phyloP scores from a whole-genome alignment of 1,139 yeast species.

The Dujonia santamariae region DNA sequence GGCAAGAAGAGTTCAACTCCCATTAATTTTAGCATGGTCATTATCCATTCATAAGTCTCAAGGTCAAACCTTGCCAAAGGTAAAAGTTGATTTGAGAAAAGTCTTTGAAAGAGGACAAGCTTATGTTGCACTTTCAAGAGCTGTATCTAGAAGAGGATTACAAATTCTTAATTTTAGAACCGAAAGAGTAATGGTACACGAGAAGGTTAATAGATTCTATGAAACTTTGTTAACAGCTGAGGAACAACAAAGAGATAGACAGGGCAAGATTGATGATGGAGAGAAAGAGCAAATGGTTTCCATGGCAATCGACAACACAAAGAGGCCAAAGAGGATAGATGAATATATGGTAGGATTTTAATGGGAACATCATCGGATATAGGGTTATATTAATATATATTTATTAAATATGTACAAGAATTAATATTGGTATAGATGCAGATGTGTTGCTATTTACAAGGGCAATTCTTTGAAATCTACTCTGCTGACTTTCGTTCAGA shows the following conservation, averaged over 20 bases:
- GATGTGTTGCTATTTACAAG: too few species aligned
- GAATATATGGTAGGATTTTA: slow-evolving; percentile 1
- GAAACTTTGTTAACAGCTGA: slow-evolving; percentile 26
- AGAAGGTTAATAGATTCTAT: slow-evolving; percentile 63
- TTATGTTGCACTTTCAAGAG: slow-evolving; percentile 88
- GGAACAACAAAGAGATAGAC: slow-evolving; percentile 1
- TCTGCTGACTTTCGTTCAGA: too few species aligned
- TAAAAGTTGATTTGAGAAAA: slow-evolving; percentile 70
- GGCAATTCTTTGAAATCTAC: too few species aligned
- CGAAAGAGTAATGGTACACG: slow-evolving; percentile 56
- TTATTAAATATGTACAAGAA: too few species aligned
- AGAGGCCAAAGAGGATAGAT: neutral
- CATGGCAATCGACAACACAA: neutral
- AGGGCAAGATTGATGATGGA: neutral
- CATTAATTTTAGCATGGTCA: slow-evolving; percentile 92
- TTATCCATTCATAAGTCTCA: slow-evolving; percentile 93
- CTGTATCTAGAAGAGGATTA: slow-evolving; percentile 72
- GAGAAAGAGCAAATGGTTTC: neutral
- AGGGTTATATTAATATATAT: too few species aligned
- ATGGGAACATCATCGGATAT: too few species aligned
- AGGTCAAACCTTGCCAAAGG: slow-evolving; percentile 87
- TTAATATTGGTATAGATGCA: too few species aligned
- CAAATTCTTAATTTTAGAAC: slow-evolving; percentile 72
- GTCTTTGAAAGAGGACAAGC: slow-evolving; percentile 95
- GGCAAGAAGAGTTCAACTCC: slow-evolving; percentile 55